Evolutionary conservation across 1,284 basidiomycete species (phyloP), one percentile per base, ranked within the genome.

Genomic region (Phylloboletellus chloephorus): DNA sequence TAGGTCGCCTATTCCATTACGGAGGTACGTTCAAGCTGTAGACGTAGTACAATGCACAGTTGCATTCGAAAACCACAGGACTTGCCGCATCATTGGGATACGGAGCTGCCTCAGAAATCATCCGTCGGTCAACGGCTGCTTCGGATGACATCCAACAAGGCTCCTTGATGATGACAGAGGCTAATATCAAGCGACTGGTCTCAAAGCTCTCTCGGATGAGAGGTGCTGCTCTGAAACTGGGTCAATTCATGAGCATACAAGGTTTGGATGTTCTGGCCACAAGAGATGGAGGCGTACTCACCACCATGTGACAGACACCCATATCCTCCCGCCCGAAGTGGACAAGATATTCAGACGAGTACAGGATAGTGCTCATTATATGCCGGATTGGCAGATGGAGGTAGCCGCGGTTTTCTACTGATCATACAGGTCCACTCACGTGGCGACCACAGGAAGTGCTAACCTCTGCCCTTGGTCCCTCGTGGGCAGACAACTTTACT

Each of bases 311-410:
- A 7, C 46, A 88, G 92, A 97, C 62, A 88, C 89, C 4, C 85
- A 93, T 56, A 72, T 88, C 46, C 71, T 98, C 0, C 91, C 95
- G 1, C 81, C 87, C 0, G 90, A 96, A 54, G 70, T 98, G 7
- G 93, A 97, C 58, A 75, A 80, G 43, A 86, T 98, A 23, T 81
- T 98, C 56, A 76, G 91, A 32, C 74, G 87, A 29, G 93, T 99
- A 0, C 95, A 98, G 63, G 89, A 95, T 54, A 82, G 85, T 52
- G 96, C 96, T 2, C 91, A 99, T 64, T 98, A 97, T 63, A 98
- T 98, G 94, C 96, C 95, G 0, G 84, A 93, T 50, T 94, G 87
- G 86, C 96, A 98, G 63, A 88, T 97, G 79, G 88, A 94, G 76
- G 89, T 88, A n/a, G 7, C 7, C 22, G 11, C 10, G 22, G 23